Evolutionary conservation across 2,329 filamentous ascomycete species (phyloP), one percentile per base, ranked within the genome.

Genomic region (Pseudocercospora fijiensis): DNA sequence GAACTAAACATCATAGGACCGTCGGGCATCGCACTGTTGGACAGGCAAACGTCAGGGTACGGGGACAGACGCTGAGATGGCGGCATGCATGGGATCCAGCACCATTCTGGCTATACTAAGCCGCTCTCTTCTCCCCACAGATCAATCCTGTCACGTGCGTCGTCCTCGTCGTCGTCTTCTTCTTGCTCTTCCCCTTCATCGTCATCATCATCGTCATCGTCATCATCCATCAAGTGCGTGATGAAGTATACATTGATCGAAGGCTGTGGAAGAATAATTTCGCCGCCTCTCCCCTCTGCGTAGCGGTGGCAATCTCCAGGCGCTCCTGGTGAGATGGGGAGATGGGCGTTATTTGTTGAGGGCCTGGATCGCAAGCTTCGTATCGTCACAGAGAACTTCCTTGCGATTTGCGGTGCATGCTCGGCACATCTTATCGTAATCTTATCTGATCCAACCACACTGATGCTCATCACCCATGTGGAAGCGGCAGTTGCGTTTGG

Each of bases 371-470:
- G 9, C 22, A 20, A 13, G 45, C 18, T 24, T 49, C 20, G 45
- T 49, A 24, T 26, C 18, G 20, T 26, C 18, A 26, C 11, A 18
- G 24, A 26, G 45, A 10, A 22, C 45, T 49, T 24, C 45, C 45
- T 8, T 49, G 45, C 45, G 18, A 49, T n/a, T 8, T 49, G 8
- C 20, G 9, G 22, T 49, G 45, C 6, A 49, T 49, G 18, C 22
- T 49, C 45, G 45, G 45, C 45, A 49, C 5, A 24, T 49, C 20
- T 49, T 24, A 49, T 24, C 45, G 45, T 49, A 18, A 49, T 49
- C 45, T 49, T 49, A 49, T 49, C 45, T 49, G 45, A 49, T 49
- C 45, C 45, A 49, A 49, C 45, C 45, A 49, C 45, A 49, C 11
- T 49, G 45, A 8, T 24, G 45, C 18, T 16, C 45, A 22, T 49